Evolutionary conservation across 305 asterid genomes (phyloP), one percentile per base, ranked within the genome.

Genomic region (Fraxinus paxiana): DNA sequence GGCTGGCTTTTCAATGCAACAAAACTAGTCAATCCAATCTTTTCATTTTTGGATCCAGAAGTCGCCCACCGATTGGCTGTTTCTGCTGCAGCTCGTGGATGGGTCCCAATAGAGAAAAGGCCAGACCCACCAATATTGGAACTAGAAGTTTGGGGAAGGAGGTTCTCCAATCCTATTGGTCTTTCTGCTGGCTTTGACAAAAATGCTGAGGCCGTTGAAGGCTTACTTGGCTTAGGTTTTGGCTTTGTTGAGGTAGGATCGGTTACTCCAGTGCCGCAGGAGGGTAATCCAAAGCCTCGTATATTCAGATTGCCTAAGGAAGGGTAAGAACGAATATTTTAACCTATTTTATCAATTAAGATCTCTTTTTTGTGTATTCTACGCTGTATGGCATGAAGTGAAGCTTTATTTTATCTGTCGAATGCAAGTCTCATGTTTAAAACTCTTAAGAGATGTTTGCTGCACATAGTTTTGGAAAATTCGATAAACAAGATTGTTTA

Each of bases 221-320:
- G 99, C 41, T 88, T 96, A 84, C 98, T 96, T 22, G 97, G 97
- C 33, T 82, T 94, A 83, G 99, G 99, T 81, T 96, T 96, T 83
- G 98, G 99, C 74, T 96, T 96, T 88, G 98, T 94, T 54, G 98
- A 94, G 90, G 99, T 96, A 87, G 99, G 99, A 77, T 94, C 99
- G 0, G 99, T 96, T 77, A 96, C 99, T 79, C 99, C 98, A 0
- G 88, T 86, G 80, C 99, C 99, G 15, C 99, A 96, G 84, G 99
- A 94, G 82, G 99, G 99, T 69, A 94, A 94, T 87, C 95, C 98
- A 80, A 94, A 92, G 90, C 99, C 99, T 80, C 99, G 99, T 72
- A 92, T 96, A 31, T 96, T 94, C 90, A 89, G 99, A 90, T 85
- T 96, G 87, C 88, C 81, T 22, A 81, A 88, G 3, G 97, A 96